Base-by-base conservation (phyloP, 1,139 yeast species). In the Hyphopichia pseudoburtonii region DNA sequence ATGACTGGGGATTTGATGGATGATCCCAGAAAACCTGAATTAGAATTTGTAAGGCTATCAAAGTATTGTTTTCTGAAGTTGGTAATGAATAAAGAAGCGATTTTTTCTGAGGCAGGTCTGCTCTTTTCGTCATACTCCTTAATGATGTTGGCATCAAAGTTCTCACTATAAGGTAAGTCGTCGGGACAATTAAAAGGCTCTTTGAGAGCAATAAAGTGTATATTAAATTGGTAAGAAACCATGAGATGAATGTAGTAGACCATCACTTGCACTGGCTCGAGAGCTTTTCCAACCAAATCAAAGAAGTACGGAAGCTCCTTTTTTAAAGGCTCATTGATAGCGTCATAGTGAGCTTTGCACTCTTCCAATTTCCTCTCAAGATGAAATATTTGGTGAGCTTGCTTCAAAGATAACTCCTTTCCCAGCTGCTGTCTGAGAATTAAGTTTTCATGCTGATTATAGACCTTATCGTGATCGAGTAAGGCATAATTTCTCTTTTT, bases 261-360 rank as follows among this genome's bases (percentile, higher is more conserved):
- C 37, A 63, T 51, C 1, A 54, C 42, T 21, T 60, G 59, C 7
- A 70, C 33, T 11, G 54, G 53, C n/a, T 51, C 51, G 30, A 64
- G 50, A 27, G 60, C 45, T 6, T 45, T 37, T 9, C 54, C 46
- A 1, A 63, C 50, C 5, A 68, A 48, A n/a, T 52, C 40, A 40
- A 71, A 58, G 29, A 73, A 64, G 3, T 34, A 37, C 0, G 78
- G 76, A 3, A 74, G 49, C 52, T 71, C 76, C 14, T 38, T 40
- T 41, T 71, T 70, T 33, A 76, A 49, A 3, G 48, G 30, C 7
- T 44, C 43, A 45, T 73, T 72, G 9, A 59, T 39, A 9, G 37
- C 32, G 3, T 62, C 62, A 44, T 70, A 70, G 30, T 56, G 57
- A 1, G 34, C 39, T 33, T 56, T 57, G 5, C 46, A 42, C 5